Evolutionary conservation across 176 grass and related monocot species (phyloP).

Genomic region (Saccharum officinarum): DNA sequence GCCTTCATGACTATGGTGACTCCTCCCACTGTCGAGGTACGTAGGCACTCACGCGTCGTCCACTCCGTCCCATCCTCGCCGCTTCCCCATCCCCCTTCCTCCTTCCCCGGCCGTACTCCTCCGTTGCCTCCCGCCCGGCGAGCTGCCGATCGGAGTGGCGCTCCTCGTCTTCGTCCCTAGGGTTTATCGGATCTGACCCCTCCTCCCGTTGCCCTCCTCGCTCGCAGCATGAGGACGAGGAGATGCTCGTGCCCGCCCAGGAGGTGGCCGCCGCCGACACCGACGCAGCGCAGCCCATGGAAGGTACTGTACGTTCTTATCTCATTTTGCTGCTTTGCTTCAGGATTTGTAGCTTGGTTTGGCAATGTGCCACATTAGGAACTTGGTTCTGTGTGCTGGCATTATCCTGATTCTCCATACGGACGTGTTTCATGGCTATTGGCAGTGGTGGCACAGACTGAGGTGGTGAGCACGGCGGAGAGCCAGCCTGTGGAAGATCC

Average conservation of each 20-base stretch:
- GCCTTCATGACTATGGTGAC: slow-evolving; percentile 47
- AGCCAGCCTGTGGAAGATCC: slow-evolving; percentile 78
- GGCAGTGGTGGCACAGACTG: slow-evolving; percentile 62
- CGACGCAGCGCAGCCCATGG: slow-evolving; percentile 77
- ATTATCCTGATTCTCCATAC: slow-evolving; percentile 29
- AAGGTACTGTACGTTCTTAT: slow-evolving; percentile 51
- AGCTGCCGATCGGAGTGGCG: neutral
- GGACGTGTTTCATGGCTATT: neutral
- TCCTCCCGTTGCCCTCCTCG: neutral
- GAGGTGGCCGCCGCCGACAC: slow-evolving; percentile 60
- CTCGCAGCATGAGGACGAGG: slow-evolving; percentile 70
- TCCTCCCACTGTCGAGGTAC: slow-evolving; percentile 75
- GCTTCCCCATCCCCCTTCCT: neutral
- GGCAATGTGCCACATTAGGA: slow-evolving; percentile 20
- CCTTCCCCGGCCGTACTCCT: neutral
- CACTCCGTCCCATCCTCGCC: neutral
- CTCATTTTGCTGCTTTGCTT: slow-evolving; percentile 31
- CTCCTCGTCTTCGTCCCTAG: slow-evolving; percentile 6
- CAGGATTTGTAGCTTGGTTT: slow-evolving; percentile 30
- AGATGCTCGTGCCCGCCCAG: slow-evolving; percentile 64
- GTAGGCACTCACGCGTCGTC: neutral
- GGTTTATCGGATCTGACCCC: slow-evolving; percentile 60
- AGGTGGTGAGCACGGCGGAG: slow-evolving; percentile 66
- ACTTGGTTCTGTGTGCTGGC: neutral
- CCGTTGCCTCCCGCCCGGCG: neutral